Base-by-base conservation (phyloP, 805 yeast species). In the Wickerhamiella sorbophila region DNA sequence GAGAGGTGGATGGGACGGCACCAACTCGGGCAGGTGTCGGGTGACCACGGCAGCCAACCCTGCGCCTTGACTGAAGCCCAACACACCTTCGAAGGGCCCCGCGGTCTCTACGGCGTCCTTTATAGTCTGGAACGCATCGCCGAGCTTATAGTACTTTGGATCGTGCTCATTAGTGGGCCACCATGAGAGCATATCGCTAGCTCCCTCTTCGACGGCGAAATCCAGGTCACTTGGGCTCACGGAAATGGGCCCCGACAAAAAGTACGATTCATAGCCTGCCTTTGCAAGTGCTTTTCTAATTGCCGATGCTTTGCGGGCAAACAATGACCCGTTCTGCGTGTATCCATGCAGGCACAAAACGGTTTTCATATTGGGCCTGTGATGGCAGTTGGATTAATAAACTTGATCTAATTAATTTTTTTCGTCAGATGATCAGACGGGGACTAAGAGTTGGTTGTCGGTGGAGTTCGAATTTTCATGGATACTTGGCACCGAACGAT, bases 21-120 rank as follows among this genome's bases (percentile, higher is more conserved):
- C 72, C 33, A 78, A 52, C 19, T 69, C 67, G 18, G 71, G 66
- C 48, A 79, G 75, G 32, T 70, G 67, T 49, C 75, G 74, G 35
- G 82, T 66, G 24, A 86, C 57, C 20, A 83, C 66, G 1, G 88
- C 82, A 1, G 84, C 78, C 29, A 88, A 63, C 1, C 91, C 94
- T 5, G 96, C 94, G 47, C 98, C 98, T 59, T 91, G 97, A 9
- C 93, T 79, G 58, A 88, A 88, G 1, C 96, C 97, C 35, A 91
- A 62, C 17, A 88, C 63, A 4, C 97, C 98, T 18, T 79, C 80
- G 50, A 84, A 82, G 1, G 96, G 96, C 1, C 84, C 85, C 36
- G 82, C 74, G 40, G 69, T 67, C 21, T 69, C 64, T 36, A 82
- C 67, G 47, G 75, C 72, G 20, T 66, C 72, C 15, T 66, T 66